A percentile compares a stretch with the other conserved stretches of the same genome.
phyloP scores from a whole-genome alignment of 768 basidiomycete species.

The Mycena rebaudengoi region DNA sequence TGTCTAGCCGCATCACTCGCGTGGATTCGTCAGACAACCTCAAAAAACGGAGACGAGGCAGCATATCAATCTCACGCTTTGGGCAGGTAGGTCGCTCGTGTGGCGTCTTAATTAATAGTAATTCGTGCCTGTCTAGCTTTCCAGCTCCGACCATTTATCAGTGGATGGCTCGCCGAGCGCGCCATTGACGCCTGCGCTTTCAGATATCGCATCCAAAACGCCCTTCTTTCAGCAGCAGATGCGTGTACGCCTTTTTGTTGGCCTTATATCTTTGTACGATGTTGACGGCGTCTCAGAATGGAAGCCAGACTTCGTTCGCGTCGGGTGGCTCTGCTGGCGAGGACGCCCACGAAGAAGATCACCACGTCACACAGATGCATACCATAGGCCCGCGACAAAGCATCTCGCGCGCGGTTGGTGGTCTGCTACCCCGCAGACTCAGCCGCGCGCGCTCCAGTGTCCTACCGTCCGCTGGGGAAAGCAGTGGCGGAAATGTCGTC shows the following conservation, averaged over 20 bases:
- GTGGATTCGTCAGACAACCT: slow-evolving; percentile 34
- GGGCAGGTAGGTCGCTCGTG: slow-evolving; percentile 56
- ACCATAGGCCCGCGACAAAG: slow-evolving; percentile 53
- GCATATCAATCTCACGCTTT: slow-evolving; percentile 67
- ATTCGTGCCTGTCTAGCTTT: slow-evolving; percentile 22
- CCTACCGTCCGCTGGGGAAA: slow-evolving; percentile 33
- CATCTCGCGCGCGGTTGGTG: slow-evolving; percentile 50
- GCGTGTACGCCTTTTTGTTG: slow-evolving; percentile 42
- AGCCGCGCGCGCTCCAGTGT: slow-evolving; percentile 52
- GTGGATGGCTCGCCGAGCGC: slow-evolving; percentile 30
- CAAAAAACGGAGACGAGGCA: slow-evolving; percentile 54
- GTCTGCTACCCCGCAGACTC: slow-evolving; percentile 55
- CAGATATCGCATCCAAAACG: slow-evolving; percentile 53
- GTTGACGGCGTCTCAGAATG: slow-evolving; percentile 44
- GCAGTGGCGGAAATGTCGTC: slow-evolving; percentile 43
- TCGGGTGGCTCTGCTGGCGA: slow-evolving; percentile 48
- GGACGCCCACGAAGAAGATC: slow-evolving; percentile 51
- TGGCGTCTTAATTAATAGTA: background rate
- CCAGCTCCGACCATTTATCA: slow-evolving; percentile 32
- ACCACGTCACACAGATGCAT: slow-evolving; percentile 58
- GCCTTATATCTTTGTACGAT: slow-evolving; percentile 12
- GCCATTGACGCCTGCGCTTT: slow-evolving; percentile 45
- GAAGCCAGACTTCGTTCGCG: slow-evolving; percentile 53
- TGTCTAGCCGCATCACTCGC: slow-evolving; percentile 24
- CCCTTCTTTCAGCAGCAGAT: slow-evolving; percentile 56